Base-by-base conservation (phyloP, 495 filamentous ascomycete genomes). In the Lepraria neglecta region DNA sequence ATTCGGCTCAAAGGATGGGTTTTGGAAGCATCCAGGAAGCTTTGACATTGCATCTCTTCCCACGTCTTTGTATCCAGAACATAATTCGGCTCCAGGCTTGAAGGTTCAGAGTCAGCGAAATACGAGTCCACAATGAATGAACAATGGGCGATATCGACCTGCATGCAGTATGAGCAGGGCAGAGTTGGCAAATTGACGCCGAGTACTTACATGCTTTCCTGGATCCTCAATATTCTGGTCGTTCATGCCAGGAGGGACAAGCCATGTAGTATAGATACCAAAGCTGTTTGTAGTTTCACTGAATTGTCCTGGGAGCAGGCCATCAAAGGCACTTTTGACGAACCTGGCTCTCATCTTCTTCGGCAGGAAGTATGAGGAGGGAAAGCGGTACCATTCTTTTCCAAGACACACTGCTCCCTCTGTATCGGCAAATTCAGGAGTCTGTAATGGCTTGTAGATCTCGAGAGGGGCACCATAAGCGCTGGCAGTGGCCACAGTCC, bases 321-420 rank as follows among this genome's bases (percentile, higher is more conserved):
- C 95, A 30, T 80, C 78, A 74, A 99, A 99, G 61, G 90, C 89
- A 67, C 89, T 94, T 65, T 86, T 87, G 56, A 99, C 76, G 66
- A 96, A 97, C 63, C 90, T 95, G 61, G 89, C 89, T 46, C 81
- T 82, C 80, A 91, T 87, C 48, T 79, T 79, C 7, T 84, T 72
- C 0, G 95, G 95, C 0, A 99, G 78, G 71, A 92, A 89, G 74
- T 92, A 97, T 5, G 90, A 92, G 15, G 89, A 91, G 12, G 95
- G 95, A 69, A 95, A 99, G 52, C 95, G 89, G 70, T 99, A 97
- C 95, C 95, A 99, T 71, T 99, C 95, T 71, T 97, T 97, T 46
- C 88, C 92, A 51, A 96, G 81, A 73, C 95, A 99, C 5, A 99
- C 82, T 31, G 76, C 83, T 48, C 86, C 86, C n/a, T 84, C 85